These are phyloP conservation scores for Candida montana DNA, from an alignment of 805 yeast species.

Conservation along the genomic window DNA sequence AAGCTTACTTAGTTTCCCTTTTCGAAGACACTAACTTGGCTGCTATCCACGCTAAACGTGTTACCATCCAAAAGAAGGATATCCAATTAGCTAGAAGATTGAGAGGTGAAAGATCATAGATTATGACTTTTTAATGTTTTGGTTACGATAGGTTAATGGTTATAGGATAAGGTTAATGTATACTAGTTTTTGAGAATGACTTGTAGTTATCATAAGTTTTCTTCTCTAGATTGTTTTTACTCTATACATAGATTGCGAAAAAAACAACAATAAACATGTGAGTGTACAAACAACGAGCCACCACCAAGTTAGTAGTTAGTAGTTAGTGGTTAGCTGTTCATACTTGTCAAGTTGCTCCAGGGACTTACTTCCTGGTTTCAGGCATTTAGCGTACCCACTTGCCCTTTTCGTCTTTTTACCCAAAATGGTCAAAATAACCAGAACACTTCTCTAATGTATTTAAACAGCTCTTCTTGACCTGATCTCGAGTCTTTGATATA, in stretches of 20 bases:
- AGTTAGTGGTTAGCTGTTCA: no score
- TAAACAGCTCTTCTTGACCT: no score
- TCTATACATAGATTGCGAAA: no score
- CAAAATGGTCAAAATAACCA: conserved; percentile 3
- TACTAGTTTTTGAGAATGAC: not conserved
- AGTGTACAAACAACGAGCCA: no score
- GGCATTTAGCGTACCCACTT: not conserved
- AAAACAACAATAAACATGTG: no score
- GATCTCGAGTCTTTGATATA: no score
- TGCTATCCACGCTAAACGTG: conserved; percentile 99
- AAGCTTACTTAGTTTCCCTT: conserved; percentile 92
- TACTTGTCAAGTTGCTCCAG: no score
- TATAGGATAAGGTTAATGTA: conserved; percentile 10
- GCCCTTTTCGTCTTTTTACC: conserved; percentile 1
- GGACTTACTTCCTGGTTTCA: no score
- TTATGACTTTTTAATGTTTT: conserved; percentile 7
- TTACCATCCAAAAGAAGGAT: conserved; percentile 97
- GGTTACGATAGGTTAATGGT: conserved; percentile 5
- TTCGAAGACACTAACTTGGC: conserved; percentile 98
- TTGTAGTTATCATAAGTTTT: no score
- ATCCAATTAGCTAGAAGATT: conserved; percentile 96
- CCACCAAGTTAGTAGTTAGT: no score
- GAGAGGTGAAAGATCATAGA: conserved; percentile 90
- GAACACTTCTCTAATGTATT: not conserved
- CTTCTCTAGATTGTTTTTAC: not conserved